Evolutionary conservation across 2,329 filamentous ascomycete genomes (phyloP), one percentile per base, ranked within the genome.

Genomic region (Botryotinia narcissicola): DNA sequence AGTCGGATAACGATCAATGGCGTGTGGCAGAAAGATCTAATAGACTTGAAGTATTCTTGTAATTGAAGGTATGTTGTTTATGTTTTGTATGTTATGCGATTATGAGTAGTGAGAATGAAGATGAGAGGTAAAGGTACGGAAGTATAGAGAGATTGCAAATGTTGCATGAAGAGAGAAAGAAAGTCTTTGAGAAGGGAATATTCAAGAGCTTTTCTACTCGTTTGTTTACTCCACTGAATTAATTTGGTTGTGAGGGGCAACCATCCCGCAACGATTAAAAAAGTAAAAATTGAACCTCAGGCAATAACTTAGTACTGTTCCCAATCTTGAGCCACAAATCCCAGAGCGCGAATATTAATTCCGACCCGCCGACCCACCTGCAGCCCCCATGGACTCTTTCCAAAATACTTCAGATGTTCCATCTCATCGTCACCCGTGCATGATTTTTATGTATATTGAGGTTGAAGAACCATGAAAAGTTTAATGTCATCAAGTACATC

Each of bases 1-100:
- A 85, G 85, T 86, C 84, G 83, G 82, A 81, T 64, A 72, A 79
- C 84, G 84, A 87, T 85, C 84, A 84, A 84, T 84, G 82, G 83
- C 83, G 81, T 66, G 78, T 77, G 60, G 83, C 84, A 81, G 84
- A 82, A 81, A 84, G 85, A 86, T 87, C 85, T 86, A 84, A 79
- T 83, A 73, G 79, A 81, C 79, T 79, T 77, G 76, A 76, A 78
- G 77, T 79, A 75, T 79, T 78, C 72, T 71, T 63, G 48, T 42
- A 37, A 42, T 69, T 42, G 51, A 73, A 69, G 74, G 76, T 79
- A 80, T 77, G 74, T 76, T 73, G 71, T 71, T 74, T 75, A 74
- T 76, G 74, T 75, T 73, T 75, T 54, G 59, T 61, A 61, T 62
- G 59, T 40, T 62, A 62, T 62, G 35, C 75, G 76, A 68, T 42